These are phyloP conservation scores for Purpureocillium takamizusanense DNA, from an alignment of 2,329 filamentous ascomycete species.

Conservation along the genomic window DNA sequence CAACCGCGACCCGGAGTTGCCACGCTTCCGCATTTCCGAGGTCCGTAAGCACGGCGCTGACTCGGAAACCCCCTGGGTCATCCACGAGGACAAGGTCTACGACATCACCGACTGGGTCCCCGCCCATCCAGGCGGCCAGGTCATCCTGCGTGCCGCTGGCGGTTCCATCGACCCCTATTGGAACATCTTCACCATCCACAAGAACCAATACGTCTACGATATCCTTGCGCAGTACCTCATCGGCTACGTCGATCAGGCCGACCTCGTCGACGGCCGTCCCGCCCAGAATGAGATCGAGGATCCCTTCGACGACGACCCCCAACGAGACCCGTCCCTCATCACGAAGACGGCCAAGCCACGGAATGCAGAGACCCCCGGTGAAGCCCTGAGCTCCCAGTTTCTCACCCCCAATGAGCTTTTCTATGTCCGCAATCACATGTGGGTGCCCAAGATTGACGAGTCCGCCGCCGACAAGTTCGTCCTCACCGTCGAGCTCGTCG, in stretches of 20 bases:
- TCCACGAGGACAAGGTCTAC: constrained; percentile 56
- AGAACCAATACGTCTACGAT: constrained; percentile 53
- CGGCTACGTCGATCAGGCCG: constrained; percentile 48
- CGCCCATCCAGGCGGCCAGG: constrained; percentile 57
- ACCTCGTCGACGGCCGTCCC: constrained; percentile 49
- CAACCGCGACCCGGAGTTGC: constrained; percentile 30
- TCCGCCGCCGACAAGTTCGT: constrained; percentile 30
- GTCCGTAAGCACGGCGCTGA: constrained; percentile 42
- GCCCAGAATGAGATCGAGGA: constrained; percentile 48
- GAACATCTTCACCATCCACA: constrained; percentile 63
- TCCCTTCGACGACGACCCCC: constrained; percentile 46
- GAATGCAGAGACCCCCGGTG: constrained; percentile 51
- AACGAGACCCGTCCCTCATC: constrained; percentile 39
- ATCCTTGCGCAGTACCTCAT: constrained; percentile 58
- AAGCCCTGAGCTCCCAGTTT: constrained; percentile 38
- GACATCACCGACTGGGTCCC: constrained; percentile 62
- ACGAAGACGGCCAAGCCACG: constrained; percentile 45
- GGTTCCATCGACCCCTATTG: constrained; percentile 59
- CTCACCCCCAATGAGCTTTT: constrained; percentile 47
- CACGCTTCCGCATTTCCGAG: constrained; percentile 40
- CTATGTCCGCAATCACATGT: constrained; percentile 56
- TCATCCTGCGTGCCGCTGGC: constrained; percentile 58
- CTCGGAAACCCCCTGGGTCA: constrained; percentile 52
- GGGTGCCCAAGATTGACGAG: constrained; percentile 41
- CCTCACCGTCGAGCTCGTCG: constrained; percentile 45